Evolutionary conservation across 192 early-diverging fungal genomes (phyloP), one percentile per base, ranked within the genome.

Genomic region (Coemansia sp.): DNA sequence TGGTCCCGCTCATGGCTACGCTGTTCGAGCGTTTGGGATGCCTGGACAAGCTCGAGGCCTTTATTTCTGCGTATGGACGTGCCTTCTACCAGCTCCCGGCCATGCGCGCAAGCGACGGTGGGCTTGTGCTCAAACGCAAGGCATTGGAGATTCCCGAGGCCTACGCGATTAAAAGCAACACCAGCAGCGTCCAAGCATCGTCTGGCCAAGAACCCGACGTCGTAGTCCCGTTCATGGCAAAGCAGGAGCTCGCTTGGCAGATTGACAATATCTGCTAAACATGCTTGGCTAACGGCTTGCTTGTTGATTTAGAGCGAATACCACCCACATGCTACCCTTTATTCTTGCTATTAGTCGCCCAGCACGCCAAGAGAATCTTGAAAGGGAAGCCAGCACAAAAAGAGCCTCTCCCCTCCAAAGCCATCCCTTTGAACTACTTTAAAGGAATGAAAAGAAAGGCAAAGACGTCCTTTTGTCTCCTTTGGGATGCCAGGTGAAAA

Each of bases 211-310:
- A 62, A 37, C 38, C 35, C 9, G 72, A 70, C 11, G 70, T 84
- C 27, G 86, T 98, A 38, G 94, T 98, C 27, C 96, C 96, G 14
- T 96, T 95, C 62, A 85, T 87, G 84, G 93, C 94, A 27, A 90
- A 90, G 19, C 85, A 85, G 56, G 77, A 82, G 43, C 64, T 92
- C 35, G 76, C 75, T 0, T 92, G 91, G 91, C 83, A 84, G 60
- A 86, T 92, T 67, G 51, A 60, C 11, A 32, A 46, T 40, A 24
- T 15, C 22, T 68, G 27, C 24, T 47, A 47, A 47, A 24, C 22
- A 4, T 24, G 2, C 22, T 22, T 47, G 11, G 46, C 4, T 8
- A 5, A 45, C 8, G 5, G 19, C 5, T 15, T 45, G n/a, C 42
- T n/a, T n/a, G n/a, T n/a, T n/a, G 20, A 15, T 45, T 45, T 19